phyloP scores from a whole-genome alignment of 2,329 filamentous ascomycete genomes.

The Zymoseptoria tritici region DNA sequence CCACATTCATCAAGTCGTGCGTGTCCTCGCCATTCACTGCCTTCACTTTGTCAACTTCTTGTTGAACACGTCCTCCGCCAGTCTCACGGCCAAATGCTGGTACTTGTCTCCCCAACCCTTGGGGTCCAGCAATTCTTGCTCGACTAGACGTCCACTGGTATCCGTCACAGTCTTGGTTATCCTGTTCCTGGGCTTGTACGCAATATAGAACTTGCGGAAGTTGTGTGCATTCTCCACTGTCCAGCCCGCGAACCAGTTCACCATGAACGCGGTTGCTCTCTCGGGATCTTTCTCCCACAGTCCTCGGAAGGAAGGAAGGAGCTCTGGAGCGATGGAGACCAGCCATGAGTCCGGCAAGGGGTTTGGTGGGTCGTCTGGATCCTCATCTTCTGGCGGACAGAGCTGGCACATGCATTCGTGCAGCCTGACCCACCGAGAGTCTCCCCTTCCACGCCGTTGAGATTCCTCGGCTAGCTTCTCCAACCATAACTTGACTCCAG shows the following conservation, averaged over 20 bases:
- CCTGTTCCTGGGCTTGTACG: slow-evolving; percentile 16
- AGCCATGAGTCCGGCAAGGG: slow-evolving; percentile 15
- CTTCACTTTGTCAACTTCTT: neutral
- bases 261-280: slow-evolving; percentile 23
- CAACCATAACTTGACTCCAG: slow-evolving; percentile 25
- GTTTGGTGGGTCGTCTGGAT: slow-evolving; percentile 8
- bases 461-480: slow-evolving; percentile 9
- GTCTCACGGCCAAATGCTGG: slow-evolving; percentile 21
- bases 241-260: slow-evolving; percentile 30
- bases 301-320: slow-evolving; percentile 18
- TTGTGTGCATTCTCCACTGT: slow-evolving; percentile 14
- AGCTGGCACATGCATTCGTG: slow-evolving; percentile 21
- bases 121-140: slow-evolving; percentile 10
- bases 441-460: slow-evolving; percentile 6
- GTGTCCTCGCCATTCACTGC: neutral
- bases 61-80: slow-evolving; percentile 9
- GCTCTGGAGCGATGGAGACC: slow-evolving; percentile 17
- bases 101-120: slow-evolving; percentile 22
- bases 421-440: slow-evolving; percentile 15
- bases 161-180: slow-evolving; percentile 1
- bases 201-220: slow-evolving; percentile 25
- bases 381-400: slow-evolving; percentile 20
- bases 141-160: slow-evolving; percentile 5
- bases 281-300: slow-evolving; percentile 20
- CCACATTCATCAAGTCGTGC: neutral